Base-by-base conservation (phyloP, 2,329 filamentous ascomycete genomes). In the Cordyceps cateniannulata region DNA sequence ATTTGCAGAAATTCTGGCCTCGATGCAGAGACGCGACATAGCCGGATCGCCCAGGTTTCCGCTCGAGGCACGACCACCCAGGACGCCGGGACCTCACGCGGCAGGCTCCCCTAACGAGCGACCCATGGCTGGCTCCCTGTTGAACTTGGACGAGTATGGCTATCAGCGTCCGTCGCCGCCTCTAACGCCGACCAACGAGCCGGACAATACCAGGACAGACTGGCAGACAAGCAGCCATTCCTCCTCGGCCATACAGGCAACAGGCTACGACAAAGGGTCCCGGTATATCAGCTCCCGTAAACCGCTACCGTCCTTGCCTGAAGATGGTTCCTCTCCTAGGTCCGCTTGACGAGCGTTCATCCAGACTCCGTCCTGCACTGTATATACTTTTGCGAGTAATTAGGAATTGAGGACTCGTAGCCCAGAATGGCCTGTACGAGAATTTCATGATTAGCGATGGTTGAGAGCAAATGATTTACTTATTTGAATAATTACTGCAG, bases 231-330 rank as follows among this genome's bases (percentile, higher is more conserved):
- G 18, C 32, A 32, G 67, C n/a, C 65, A 65, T 44, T 49, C 62
- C 22, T 52, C 65, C 22, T 52, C 65, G 20, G 63, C 63, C 8
- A 63, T 65, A 18, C 66, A 47, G 27, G 38, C 42, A 40, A 59
- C 49, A 25, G 32, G 9, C n/a, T 49, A 25, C n/a, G 61, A 50
- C 47, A 57, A 22, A n/a, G 50, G 25, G 54, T 58, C 44, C 38
- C 66, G 66, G 32, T 66, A 67, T 7, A 64, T 60, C 10, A 69
- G 66, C 25, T 65, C 70, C 14, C 72, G 76, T 42, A 80, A 80
- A 62, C 77, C 77, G 3, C 67, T 81, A 2, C 78, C 75, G 53
- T 74, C 75, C 25, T 67, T 78, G 45, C 77, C 76, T 3, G 72
- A 76, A 63, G 71, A 77, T 60, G 68, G 69, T 27, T 65, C 59